Evolutionary conservation across 2,329 filamentous ascomycete genomes (phyloP).

Genomic region (Byssothecium circinans): DNA sequence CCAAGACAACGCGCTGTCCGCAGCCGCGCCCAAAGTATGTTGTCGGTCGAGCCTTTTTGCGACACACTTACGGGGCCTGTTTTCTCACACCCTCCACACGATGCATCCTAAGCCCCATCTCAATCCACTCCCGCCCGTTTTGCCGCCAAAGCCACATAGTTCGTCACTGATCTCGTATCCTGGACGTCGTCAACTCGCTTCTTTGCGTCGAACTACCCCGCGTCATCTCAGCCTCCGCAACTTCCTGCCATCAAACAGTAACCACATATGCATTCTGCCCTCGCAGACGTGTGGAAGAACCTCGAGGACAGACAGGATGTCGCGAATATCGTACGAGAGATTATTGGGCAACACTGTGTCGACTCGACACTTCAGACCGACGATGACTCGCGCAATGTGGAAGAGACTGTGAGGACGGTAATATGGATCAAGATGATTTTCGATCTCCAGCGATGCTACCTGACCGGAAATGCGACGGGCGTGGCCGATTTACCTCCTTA

Average conservation of each 20-base stretch:
- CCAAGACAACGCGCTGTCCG: slow-evolving; percentile 22
- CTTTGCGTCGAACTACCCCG: slow-evolving; percentile 3
- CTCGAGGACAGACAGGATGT: slow-evolving; percentile 39
- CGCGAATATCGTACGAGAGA: slow-evolving; percentile 38
- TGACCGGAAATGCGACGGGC: slow-evolving; percentile 30
- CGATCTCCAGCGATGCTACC: slow-evolving; percentile 40
- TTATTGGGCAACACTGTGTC: slow-evolving; percentile 40
- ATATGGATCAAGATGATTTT: slow-evolving; percentile 44
- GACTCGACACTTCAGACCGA: slow-evolving; percentile 27
- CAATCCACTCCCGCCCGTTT: slow-evolving; percentile 8
- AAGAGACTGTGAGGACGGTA: slow-evolving; percentile 30
- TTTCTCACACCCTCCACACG: slow-evolving; percentile 9
- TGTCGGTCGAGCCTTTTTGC: neutral
- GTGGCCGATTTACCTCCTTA: slow-evolving; percentile 34
- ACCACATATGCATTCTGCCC: slow-evolving; percentile 8
- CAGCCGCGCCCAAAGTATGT: neutral
- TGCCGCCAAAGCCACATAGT: slow-evolving; percentile 18
- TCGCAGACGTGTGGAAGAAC: slow-evolving; percentile 42
- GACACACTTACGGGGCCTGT: neutral
- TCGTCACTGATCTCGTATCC: slow-evolving; percentile 16
- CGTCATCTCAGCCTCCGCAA: slow-evolving; percentile 23
- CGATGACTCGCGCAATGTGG: slow-evolving; percentile 21
- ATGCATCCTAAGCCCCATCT: slow-evolving; percentile 18
- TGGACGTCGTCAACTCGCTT: slow-evolving; percentile 10
- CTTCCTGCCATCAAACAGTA: slow-evolving; percentile 19